A percentile compares a stretch with the other conserved stretches of the same genome.
Evolutionary conservation across 495 filamentous ascomycete genomes (phyloP).

Genomic region (Achaetomiella virescens): DNA sequence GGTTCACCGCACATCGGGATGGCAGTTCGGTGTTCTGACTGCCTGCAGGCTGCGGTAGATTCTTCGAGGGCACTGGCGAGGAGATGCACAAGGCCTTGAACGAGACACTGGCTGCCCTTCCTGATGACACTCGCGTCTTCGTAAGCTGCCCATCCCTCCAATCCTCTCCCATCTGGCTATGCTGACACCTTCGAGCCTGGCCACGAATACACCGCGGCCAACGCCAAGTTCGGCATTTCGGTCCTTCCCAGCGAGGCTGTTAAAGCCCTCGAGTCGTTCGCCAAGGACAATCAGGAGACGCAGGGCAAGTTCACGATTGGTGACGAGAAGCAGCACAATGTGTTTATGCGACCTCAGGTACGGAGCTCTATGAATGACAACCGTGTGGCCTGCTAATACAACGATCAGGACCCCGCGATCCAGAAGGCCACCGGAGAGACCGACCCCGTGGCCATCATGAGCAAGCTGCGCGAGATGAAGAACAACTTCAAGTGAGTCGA

Average conservation of each 20-base stretch:
- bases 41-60: conserved; percentile 76
- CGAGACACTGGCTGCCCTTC: conserved; percentile 69
- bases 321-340: conserved; percentile 97
- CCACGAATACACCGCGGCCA: conserved; percentile 95
- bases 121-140: conserved; percentile 90
- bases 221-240: conserved; percentile 76
- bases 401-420: conserved; percentile 66
- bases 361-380: conserved; percentile 17
- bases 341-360: conserved; percentile 89
- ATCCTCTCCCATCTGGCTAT: neutral
- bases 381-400: conserved; percentile 16
- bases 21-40: neutral
- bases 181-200: conserved; percentile 57
- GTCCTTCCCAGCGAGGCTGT: conserved; percentile 69
- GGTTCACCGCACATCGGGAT: conserved; percentile 7
- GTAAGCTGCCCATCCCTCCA: conserved; percentile 43
- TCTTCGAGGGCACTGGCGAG: conserved; percentile 85
- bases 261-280: conserved; percentile 69
- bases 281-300: conserved; percentile 74
- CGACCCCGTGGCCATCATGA: conserved; percentile 82
- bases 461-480: conserved; percentile 84
- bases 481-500: conserved; percentile 64
- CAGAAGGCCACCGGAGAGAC: conserved; percentile 79
- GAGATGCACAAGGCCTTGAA: conserved; percentile 92
- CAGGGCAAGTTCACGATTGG: conserved; percentile 96